A percentile compares a stretch with the other conserved stretches of the same genome.
These are phyloP conservation scores for Musa schizocarpa DNA, from an alignment of 176 grass and related monocot species.

Conservation along the genomic window DNA sequence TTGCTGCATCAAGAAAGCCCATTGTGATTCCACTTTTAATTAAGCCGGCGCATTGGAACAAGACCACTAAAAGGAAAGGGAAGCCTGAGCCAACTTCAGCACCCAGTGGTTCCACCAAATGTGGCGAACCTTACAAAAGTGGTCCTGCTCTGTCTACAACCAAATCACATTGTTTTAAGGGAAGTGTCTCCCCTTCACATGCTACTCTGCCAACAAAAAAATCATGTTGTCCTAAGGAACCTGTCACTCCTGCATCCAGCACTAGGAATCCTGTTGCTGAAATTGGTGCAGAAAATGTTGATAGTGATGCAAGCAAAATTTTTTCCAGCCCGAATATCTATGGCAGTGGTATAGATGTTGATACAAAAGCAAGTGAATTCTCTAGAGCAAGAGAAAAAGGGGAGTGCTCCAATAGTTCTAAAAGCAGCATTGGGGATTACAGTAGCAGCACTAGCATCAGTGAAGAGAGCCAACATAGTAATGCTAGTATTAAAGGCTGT, in stretches of 20 bases:
- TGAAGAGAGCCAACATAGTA: conserved; percentile 27
- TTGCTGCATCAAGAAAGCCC: conserved; percentile 35
- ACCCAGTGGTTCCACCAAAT: conserved; percentile 26
- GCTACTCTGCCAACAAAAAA: conserved; percentile 28
- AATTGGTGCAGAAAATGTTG: conserved; percentile 25
- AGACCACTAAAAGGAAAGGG: conserved; percentile 44
- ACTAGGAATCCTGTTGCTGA: conserved; percentile 27
- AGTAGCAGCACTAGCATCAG: conserved; percentile 48
- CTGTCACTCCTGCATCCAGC: conserved; percentile 33
- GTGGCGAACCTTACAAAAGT: conserved; percentile 4
- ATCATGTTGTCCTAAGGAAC: conserved; percentile 40
- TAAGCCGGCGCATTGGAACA: conserved; percentile 51
- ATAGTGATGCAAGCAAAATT: conserved; percentile 20
- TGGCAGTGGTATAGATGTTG: conserved; percentile 15
- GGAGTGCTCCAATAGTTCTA: conserved; percentile 69
- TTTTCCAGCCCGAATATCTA: conserved; percentile 25
- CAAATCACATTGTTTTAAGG: conserved; percentile 45
- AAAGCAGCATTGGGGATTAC: conserved; percentile 81
- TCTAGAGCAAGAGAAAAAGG: conserved; percentile 50
- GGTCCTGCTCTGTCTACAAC: conserved; percentile 20
- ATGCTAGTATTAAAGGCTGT: conserved; percentile 5
- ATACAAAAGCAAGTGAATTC: conserved; percentile 17
- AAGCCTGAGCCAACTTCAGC: conserved; percentile 43
- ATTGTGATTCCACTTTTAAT: conserved; percentile 34
- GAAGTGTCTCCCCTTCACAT: conserved; percentile 34